These are phyloP conservation scores for Pythium dissimile DNA, from an alignment of 352 stramenopile species.

Conservation along the genomic window DNA sequence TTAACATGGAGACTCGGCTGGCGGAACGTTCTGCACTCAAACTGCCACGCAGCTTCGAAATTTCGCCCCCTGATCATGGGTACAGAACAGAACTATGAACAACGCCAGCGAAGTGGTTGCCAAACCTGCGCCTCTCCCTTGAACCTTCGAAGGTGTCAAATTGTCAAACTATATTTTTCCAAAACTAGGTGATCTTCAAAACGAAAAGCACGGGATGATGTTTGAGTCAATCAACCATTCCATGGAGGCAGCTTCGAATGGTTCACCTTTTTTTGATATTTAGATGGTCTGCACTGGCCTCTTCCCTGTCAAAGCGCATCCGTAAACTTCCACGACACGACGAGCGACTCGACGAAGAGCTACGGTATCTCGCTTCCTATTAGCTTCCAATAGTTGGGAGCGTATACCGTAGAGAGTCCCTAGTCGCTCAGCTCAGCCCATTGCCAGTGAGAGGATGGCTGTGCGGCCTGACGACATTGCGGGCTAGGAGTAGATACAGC, in stretches of 20 bases:
- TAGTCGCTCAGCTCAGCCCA: background rate
- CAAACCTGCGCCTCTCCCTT: background rate
- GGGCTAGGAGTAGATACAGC: no score
- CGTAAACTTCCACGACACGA: conserved; percentile 5
- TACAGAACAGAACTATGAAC: background rate
- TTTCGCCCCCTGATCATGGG: background rate
- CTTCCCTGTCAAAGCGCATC: conserved; percentile 3
- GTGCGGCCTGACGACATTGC: no score
- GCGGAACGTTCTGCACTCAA: conserved; percentile 5
- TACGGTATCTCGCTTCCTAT: no score
- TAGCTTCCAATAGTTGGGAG: no score
- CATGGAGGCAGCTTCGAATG: background rate
- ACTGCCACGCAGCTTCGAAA: background rate
- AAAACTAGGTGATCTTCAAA: background rate
- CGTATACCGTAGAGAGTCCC: no score
- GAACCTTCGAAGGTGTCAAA: background rate
- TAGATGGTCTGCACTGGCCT: background rate
- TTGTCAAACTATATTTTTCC: background rate
- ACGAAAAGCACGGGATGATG: background rate
- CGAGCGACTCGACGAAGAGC: conserved; percentile 17
- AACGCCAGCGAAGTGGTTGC: background rate
- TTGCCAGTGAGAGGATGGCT: no score
- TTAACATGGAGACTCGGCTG: no score
- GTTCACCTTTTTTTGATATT: conserved; percentile 1
- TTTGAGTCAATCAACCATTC: background rate